Evolutionary conservation across 768 basidiomycete genomes (phyloP).

Genomic region (Calocera viscosa): DNA sequence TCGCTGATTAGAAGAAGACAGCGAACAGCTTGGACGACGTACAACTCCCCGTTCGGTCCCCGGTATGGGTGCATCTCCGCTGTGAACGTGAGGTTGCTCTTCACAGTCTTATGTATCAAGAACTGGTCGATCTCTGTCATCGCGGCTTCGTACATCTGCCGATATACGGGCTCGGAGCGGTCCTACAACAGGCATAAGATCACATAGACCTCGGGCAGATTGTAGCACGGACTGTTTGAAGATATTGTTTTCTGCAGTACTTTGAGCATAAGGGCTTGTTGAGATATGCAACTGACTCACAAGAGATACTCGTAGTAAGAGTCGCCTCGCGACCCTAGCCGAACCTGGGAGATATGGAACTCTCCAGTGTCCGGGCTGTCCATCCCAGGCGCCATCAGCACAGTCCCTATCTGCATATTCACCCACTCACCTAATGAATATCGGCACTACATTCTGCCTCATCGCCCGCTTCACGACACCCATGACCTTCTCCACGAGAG

Average conservation of each 20-base stretch:
- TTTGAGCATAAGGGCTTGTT: slow-evolving; percentile 1
- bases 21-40: slow-evolving; percentile 10
- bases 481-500: slow-evolving; percentile 66
- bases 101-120: slow-evolving; percentile 53
- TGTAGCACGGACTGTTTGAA: slow-evolving; percentile 52
- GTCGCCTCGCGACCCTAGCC: slow-evolving; percentile 84
- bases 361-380: slow-evolving; percentile 39
- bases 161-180: slow-evolving; percentile 60
- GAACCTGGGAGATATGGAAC: slow-evolving; percentile 58
- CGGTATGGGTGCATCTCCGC: slow-evolving; percentile 63
- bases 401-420: not conserved
- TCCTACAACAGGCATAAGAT: slow-evolving; percentile 30
- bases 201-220: not conserved
- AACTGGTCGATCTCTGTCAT: slow-evolving; percentile 69
- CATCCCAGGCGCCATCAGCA: not conserved
- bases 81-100: slow-evolving; percentile 57
- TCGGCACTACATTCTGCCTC: slow-evolving; percentile 65
- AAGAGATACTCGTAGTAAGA: slow-evolving; percentile 87
- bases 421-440: slow-evolving; percentile 60
- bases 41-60: slow-evolving; percentile 19
- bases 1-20: slow-evolving; percentile 16
- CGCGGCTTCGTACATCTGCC: slow-evolving; percentile 80
- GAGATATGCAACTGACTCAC: slow-evolving; percentile 33
- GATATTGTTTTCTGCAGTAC: slow-evolving; percentile 49
- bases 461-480: slow-evolving; percentile 50